These are phyloP conservation scores for Penicillium robsamsonii DNA, from an alignment of 495 filamentous ascomycete genomes.

Conservation along the genomic window DNA sequence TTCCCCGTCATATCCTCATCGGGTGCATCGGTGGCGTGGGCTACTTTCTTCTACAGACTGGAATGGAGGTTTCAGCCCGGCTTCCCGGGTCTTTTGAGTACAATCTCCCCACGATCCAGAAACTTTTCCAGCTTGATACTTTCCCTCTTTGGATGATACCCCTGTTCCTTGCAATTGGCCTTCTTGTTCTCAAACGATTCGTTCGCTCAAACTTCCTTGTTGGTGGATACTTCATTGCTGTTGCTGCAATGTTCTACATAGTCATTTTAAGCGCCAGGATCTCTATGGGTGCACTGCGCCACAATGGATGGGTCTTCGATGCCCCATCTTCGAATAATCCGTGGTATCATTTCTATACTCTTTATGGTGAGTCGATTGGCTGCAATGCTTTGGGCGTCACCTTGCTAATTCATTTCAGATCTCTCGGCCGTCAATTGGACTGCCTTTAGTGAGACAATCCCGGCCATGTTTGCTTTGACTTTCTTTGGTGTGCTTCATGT, in stretches of 20 bases:
- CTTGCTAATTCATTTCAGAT: constrained; percentile 45
- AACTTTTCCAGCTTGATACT: constrained; percentile 68
- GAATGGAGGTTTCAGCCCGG: constrained; percentile 89
- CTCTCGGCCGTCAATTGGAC: constrained; percentile 73
- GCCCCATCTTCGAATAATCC: constrained; percentile 79
- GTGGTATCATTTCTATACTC: constrained; percentile 95
- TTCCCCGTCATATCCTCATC: constrained; percentile 92
- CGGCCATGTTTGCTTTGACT: constrained; percentile 94
- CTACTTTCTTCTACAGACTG: constrained; percentile 91
- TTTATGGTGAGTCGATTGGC: constrained; percentile 65
- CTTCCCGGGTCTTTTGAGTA: constrained; percentile 82
- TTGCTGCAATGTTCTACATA: constrained; percentile 81
- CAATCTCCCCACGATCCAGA: constrained; percentile 67
- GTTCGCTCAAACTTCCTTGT: constrained; percentile 78
- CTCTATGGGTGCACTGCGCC: constrained; percentile 59
- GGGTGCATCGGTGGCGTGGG: constrained; percentile 97
- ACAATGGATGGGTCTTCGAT: constrained; percentile 85
- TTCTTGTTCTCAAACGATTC: constrained; percentile 70
- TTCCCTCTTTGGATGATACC: constrained; percentile 81
- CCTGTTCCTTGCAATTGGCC: constrained; percentile 68
- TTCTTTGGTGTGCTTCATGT: constrained; percentile 98
- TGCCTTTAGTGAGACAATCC: constrained; percentile 75
- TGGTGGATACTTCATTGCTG: constrained; percentile 79
- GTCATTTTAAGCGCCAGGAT: constrained; percentile 64
- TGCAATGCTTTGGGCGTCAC: not conserved